Evolutionary conservation across 371 early-diverging fungal genomes (phyloP), one percentile per base, ranked within the genome.

Genomic region (Mucor lusitanicus): DNA sequence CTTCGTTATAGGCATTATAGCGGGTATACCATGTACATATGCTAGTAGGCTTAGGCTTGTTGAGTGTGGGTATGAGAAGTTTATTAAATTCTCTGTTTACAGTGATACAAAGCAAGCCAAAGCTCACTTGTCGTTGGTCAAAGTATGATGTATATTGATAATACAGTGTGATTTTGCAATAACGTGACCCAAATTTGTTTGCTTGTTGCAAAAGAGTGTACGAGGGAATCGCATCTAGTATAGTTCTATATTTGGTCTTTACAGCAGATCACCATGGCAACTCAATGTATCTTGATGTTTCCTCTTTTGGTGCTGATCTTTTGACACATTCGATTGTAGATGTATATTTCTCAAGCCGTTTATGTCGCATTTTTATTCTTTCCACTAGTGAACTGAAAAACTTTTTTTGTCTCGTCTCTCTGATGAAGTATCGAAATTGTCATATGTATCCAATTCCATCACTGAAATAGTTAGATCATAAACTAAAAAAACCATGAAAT

Each of bases 391-490:
- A 37, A 37, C 13, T 11, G 11, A 21, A 50, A 50, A 25, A 21
- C 9, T 3, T 50, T 25, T 50, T n/a, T n/a, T n/a, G n/a, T n/a
- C n/a, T n/a, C n/a, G 37, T 3, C 37, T 37, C 12, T 50, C 23
- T 50, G 8, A 50, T 50, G 50, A 21, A 44, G 19, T 25, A 23
- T 21, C 12, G 50, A 12, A 50, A 50, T 50, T 50, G 50, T 50
- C 50, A 50, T 50, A 30, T 30, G 56, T 55, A 53, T 53, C 23
- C 5, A 53, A 53, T 27, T 53, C 44, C 44, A 44, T 7, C 44
- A 44, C 50, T 50, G 50, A 50, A 50, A n/a, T 55, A 32, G 56
- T 55, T 55, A 55, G 56, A 55, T 32, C 56, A 55, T 55, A 55
- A 55, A 32, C 56, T 55, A 55, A 55, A 48, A 35, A 37, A 37